Base-by-base conservation (phyloP, 2,329 filamentous ascomycete genomes). In the Rachicladosporium sp. region DNA sequence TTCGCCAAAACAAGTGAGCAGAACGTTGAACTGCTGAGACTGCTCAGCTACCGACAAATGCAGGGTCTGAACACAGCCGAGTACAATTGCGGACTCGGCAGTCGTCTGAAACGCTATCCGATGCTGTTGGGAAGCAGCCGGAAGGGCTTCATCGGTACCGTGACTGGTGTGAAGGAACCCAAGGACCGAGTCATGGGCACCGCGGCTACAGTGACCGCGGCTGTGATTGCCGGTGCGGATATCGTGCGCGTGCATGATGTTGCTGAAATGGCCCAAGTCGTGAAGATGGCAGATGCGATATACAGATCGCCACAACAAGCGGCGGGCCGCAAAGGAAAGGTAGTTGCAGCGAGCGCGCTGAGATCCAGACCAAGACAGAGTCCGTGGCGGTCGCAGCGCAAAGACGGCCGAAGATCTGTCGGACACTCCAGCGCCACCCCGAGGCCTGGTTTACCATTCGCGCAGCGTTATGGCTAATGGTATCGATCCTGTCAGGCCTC, bases 191-290 rank as follows among this genome's bases (percentile, higher is more conserved):
- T 73, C 6, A 91, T 80, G 77, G 91, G 91, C 8, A 96, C 91
- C 2, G 88, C 87, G 8, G 86, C 84, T 8, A 84, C 87, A 0
- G 82, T 96, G 6, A 80, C 83, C 3, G 86, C 87, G 5, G 85
- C 87, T 34, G 73, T 98, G 23, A 76, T 81, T 45, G 85, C 85
- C 5, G 91, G 91, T 2, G 88, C 88, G 15, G 88, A 96, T 66
- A 78, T 98, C 43, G 80, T 96, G 34, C 72, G 91, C 37, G 87
- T 98, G 32, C 91, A 98, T 63, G 89, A 96, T 65, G 82, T 88
- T 10, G 63, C 68, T 41, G 83, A 91, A 66, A 96, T 96, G 89
- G 69, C 64, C 31, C 73, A 86, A 61, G 87, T 94, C 27, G 78
- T 77, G 1, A 81, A 74, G 57, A 89, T 96, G 79, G 77, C 85